Base-by-base conservation (phyloP, 352 stramenopile species). In the Phytopythium cucurbitacearum region DNA sequence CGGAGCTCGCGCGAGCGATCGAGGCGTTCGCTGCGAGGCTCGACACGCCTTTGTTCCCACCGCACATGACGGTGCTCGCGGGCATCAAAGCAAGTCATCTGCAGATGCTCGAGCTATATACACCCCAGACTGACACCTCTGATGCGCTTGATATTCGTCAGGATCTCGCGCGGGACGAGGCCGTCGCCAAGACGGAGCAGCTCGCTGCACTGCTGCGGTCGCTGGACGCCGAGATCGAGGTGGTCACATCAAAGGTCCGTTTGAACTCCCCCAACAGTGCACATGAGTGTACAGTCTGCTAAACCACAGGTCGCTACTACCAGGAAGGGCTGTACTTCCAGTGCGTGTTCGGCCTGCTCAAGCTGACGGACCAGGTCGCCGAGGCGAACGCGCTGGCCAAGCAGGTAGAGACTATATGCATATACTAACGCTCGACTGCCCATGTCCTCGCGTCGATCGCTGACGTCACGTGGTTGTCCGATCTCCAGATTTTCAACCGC, bases 51-150 rank as follows among this genome's bases (percentile, higher is more conserved):
- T 34, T 60, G 36, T 89, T 86, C 52, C 28, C 60, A 11, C 75
- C 77, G 46, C 77, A 89, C 44, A 79, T 80, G 67, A 89, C 77
- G 49, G 64, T 89, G 6, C 51, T 89, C 5, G 76, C 72, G 2
- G 77, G 62, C 3, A 46, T 85, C 12, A 59, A 65, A 64, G 77
- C 84, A 38, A 12, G 51, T 51, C 7, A 7, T 9, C 1, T 1
- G 10, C n/a, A 40, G 2, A 2, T 12, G 4, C 21, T 5, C 7
- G 13, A 33, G 12, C 6, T n/a, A 10, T 4, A 39, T 1, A 39
- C 36, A 37, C 7, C 12, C 3, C 7, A 28, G 35, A 44, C 13
- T 40, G 5, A 8, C 11, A 21, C 33, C 10, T 50, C 13, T 33
- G 10, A 42, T 40, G 13, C 21, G n/a, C 10, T 41, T 62, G 34